These are phyloP conservation scores for Sarcocystis neurona DNA, from an alignment of 169 alveolate species.

Conservation along the genomic window DNA sequence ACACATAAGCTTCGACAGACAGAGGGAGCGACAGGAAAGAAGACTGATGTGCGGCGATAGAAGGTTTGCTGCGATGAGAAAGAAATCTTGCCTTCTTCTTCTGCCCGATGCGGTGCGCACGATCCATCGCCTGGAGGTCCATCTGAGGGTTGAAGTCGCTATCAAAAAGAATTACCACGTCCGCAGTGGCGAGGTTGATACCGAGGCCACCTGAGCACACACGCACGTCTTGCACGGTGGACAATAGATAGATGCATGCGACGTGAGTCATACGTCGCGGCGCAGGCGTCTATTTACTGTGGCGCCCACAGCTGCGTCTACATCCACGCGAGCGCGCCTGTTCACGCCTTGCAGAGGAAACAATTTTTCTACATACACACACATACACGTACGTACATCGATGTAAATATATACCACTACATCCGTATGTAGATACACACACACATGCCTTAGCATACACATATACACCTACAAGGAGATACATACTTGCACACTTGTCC, in stretches of 20 bases:
- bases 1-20: background rate
- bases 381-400: background rate
- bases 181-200: conserved; percentile 92
- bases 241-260: background rate
- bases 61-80: background rate
- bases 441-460: no score
- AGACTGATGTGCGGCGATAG: background rate
- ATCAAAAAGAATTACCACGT: conserved; percentile 91
- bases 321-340: conserved; percentile 74
- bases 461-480: no score
- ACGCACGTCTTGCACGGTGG: background rate
- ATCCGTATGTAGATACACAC: conserved; percentile 31
- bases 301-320: conserved; percentile 78
- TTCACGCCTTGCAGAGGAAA: background rate
- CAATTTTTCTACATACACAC: background rate
- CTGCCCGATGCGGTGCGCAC: conserved; percentile 95
- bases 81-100: conserved; percentile 81
- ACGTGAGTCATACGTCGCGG: background rate
- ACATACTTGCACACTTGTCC: no score
- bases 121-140: conserved; percentile 92
- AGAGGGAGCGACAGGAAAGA: background rate
- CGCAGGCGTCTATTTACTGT: background rate
- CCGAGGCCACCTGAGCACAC: conserved; percentile 90
- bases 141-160: conserved; percentile 94
- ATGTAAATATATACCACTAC: conserved; percentile 31